A percentile compares a stretch with the other conserved stretches of the same genome.
These are phyloP conservation scores for Ramalina intermedia DNA, from an alignment of 495 filamentous ascomycete genomes.

Conservation along the genomic window DNA sequence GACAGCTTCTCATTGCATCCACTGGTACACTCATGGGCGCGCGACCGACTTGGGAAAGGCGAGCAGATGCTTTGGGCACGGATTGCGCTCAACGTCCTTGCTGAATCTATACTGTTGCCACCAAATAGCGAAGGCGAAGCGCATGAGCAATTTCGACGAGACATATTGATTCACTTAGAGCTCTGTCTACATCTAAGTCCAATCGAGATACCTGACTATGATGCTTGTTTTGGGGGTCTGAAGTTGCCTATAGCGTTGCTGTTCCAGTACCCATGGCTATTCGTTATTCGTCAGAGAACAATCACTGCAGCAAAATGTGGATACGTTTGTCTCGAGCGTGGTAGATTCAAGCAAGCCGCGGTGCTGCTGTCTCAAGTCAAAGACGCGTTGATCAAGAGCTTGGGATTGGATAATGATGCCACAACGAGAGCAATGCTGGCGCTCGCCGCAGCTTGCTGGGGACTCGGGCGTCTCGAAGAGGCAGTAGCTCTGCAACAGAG, in stretches of 20 bases:
- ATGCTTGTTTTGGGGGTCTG: conserved; percentile 3
- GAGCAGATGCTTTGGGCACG: conserved; percentile 25
- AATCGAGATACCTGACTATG: conserved; percentile 8
- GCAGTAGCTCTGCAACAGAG: conserved; percentile 8
- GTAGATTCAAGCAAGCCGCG: conserved; percentile 17
- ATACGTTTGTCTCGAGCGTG: conserved; percentile 21
- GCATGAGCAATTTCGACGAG: conserved; percentile 13
- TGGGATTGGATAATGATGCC: conserved; percentile 4
- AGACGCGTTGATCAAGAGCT: conserved; percentile 9
- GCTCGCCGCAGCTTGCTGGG: conserved; percentile 13
- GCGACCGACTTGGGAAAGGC: conserved; percentile 14
- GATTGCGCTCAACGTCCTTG: conserved; percentile 17
- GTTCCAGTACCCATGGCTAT: conserved; percentile 8
- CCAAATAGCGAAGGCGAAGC: conserved; percentile 12
- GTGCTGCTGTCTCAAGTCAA: conserved; percentile 13
- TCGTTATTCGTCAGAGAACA: not conserved
- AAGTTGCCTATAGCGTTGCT: conserved; percentile 3
- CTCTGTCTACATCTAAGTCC: conserved; percentile 9
- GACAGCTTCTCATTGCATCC: conserved; percentile 23
- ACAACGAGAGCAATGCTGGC: conserved; percentile 10
- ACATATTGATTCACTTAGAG: conserved; percentile 18
- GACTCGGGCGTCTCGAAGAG: conserved; percentile 11
- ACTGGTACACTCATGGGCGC: conserved; percentile 21
- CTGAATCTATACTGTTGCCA: conserved; percentile 18
- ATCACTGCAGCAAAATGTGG: conserved; percentile 20